These are phyloP conservation scores for Termitomyces sp. DNA, from an alignment of 768 basidiomycete species.

Conservation along the genomic window DNA sequence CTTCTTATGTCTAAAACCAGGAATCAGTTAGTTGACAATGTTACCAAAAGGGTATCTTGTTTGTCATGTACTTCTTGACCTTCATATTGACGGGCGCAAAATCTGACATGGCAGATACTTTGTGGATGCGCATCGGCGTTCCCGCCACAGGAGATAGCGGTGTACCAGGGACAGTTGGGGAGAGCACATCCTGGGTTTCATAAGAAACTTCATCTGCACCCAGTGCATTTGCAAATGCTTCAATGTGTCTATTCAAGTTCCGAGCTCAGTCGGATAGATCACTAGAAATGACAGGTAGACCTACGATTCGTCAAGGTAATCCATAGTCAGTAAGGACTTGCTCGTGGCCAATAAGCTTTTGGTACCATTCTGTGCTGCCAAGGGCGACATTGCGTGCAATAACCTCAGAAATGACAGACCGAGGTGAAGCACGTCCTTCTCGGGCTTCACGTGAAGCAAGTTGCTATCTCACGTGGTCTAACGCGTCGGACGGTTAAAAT, in stretches of 20 bases:
- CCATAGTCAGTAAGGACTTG: conserved; percentile 34
- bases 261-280: conserved; percentile 1
- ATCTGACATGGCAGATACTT: conserved; percentile 80
- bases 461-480: background rate
- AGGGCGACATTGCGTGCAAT: background rate
- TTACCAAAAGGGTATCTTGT: background rate
- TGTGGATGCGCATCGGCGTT: conserved; percentile 49
- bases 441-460: background rate
- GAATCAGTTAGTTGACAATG: background rate
- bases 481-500: no score
- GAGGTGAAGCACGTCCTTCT: background rate
- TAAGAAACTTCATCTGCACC: conserved; percentile 48
- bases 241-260: conserved; percentile 41
- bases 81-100: conserved; percentile 88
- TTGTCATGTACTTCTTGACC: conserved; percentile 59
- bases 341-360: conserved; percentile 5
- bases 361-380: background rate
- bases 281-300: conserved; percentile 18
- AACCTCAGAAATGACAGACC: background rate
- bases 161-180: conserved; percentile 35
- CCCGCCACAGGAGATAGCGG: conserved; percentile 22
- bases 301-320: conserved; percentile 73
- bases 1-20: conserved; percentile 22
- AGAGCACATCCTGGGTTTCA: conserved; percentile 29
- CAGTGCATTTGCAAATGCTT: conserved; percentile 75